Conservation (phyloP, 805 yeast genomes). For the Cyberlindnera maclurae region DNA sequence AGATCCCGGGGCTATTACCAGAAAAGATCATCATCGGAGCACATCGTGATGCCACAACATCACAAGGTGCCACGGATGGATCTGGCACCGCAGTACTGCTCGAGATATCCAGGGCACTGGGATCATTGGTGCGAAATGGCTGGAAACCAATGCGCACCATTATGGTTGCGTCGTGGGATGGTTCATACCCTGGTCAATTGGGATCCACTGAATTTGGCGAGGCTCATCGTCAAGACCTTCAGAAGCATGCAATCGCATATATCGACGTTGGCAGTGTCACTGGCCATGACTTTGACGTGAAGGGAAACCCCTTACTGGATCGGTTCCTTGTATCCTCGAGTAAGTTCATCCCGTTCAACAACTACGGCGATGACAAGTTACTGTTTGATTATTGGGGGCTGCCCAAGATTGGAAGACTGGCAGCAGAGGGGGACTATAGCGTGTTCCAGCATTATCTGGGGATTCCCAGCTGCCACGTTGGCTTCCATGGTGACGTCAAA, state of each 20-base stretch:
- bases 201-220: conserved; percentile 81
- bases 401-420: conserved; percentile 30
- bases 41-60: conserved; percentile 45
- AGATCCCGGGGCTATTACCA: conserved; percentile 50
- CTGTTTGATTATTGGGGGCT: conserved; percentile 44
- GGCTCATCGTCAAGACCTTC: conserved; percentile 38
- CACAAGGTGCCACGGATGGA: conserved; percentile 45
- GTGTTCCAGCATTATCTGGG: conserved; percentile 63
- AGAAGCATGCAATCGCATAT: conserved; percentile 47
- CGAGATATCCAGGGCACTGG: conserved; percentile 46
- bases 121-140: conserved; percentile 37
- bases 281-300: conserved; percentile 42
- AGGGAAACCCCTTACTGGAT: conserved; percentile 52
- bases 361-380: conserved; percentile 27
- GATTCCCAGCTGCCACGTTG: conserved; percentile 51
- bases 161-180: conserved; percentile 74
- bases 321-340: conserved; percentile 39
- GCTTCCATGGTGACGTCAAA: conserved; percentile 27
- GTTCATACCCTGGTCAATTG: conserved; percentile 62
- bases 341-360: conserved; percentile 36
- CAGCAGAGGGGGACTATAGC: conserved; percentile 23
- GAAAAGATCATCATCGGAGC: conserved; percentile 51
- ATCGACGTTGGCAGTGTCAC: conserved; percentile 41
- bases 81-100: conserved; percentile 43
- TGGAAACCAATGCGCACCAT: conserved; percentile 74